These are phyloP conservation scores for Balamuthia mandrillaris DNA, from an alignment of 208 protist species.

Conservation along the genomic window DNA sequence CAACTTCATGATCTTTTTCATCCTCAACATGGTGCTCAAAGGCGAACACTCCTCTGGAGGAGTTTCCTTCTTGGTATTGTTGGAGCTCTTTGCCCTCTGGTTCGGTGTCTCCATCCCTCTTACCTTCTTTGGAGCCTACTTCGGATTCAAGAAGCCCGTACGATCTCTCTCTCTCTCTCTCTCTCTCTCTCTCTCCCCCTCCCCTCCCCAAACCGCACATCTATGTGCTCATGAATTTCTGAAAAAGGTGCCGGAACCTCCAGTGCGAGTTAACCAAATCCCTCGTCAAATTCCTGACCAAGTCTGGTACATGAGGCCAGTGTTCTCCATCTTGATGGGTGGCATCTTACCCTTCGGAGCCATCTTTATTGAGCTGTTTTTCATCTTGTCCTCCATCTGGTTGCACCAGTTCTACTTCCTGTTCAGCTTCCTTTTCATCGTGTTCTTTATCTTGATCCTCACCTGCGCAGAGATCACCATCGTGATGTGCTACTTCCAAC, in stretches of 20 bases:
- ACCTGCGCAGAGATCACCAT: constrained; percentile 93
- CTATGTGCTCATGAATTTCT: too few species aligned
- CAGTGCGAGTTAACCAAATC: constrained; percentile 88
- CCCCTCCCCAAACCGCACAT: too few species aligned
- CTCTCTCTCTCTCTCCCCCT: too few species aligned
- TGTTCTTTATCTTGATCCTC: constrained; percentile 90
- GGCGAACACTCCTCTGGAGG: constrained; percentile 66
- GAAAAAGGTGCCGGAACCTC: constrained; percentile 79
- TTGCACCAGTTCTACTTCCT: constrained; percentile 95
- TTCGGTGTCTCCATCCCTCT: constrained; percentile 91
- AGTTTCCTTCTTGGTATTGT: constrained; percentile 62
- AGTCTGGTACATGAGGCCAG: constrained; percentile 82
- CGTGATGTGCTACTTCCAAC: constrained; percentile 95
- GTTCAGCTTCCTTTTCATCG: constrained; percentile 94
- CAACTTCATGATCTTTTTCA: constrained; percentile 77
- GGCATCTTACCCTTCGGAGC: constrained; percentile 93
- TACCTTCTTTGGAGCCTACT: constrained; percentile 88
- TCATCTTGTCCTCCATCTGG: constrained; percentile 93
- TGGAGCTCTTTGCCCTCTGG: constrained; percentile 66
- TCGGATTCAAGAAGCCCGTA: constrained; percentile 82
- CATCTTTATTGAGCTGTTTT: constrained; percentile 97
- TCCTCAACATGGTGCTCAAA: constrained; percentile 81
- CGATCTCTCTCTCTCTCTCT: too few species aligned
- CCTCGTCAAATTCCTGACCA: constrained; percentile 91
- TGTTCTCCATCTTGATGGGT: constrained; percentile 79